Evolutionary conservation across 257 asterid genomes (phyloP).

Genomic region (Euphrasia confusa): DNA sequence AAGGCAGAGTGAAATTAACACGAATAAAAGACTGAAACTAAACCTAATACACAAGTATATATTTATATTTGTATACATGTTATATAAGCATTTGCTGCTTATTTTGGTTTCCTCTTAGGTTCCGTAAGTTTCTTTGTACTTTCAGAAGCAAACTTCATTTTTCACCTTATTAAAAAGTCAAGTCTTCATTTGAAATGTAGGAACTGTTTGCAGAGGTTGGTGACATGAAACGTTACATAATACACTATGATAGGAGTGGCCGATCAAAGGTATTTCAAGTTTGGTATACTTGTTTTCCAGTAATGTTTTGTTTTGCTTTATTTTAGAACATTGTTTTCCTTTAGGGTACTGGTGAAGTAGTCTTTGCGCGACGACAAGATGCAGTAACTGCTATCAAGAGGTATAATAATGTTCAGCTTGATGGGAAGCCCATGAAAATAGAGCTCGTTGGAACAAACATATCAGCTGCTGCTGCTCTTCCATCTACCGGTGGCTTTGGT

Average conservation of each 20-base stretch:
- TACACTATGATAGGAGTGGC: constrained; percentile 92
- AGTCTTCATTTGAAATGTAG: constrained; percentile 33
- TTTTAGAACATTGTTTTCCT: constrained; percentile 28
- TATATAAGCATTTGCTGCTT: constrained; percentile 12
- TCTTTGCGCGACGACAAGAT: constrained; percentile 54
- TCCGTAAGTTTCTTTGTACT: constrained; percentile 14
- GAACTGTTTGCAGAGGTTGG: constrained; percentile 93
- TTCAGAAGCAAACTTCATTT: constrained; percentile 7
- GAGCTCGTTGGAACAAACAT: constrained; percentile 51
- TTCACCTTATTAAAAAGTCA: constrained; percentile 18
- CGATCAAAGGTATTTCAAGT: constrained; percentile 78
- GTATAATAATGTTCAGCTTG: constrained; percentile 56
- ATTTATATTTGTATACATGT: constrained; percentile 4
- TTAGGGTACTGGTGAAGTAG: constrained; percentile 96
- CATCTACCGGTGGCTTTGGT: constrained; percentile 35
- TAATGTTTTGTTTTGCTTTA: constrained; percentile 29
- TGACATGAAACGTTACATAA: constrained; percentile 57
- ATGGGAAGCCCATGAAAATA: constrained; percentile 66
- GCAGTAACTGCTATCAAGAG: constrained; percentile 67
- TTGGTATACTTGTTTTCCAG: constrained; percentile 26
- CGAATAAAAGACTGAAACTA: neutral
- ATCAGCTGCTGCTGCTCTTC: constrained; percentile 32
- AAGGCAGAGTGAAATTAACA: neutral
- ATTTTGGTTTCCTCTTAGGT: neutral
- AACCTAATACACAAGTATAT: neutral